Evolutionary conservation across 202 grass and related monocot species (phyloP).

Genomic region (Brachypodium distachyon): DNA sequence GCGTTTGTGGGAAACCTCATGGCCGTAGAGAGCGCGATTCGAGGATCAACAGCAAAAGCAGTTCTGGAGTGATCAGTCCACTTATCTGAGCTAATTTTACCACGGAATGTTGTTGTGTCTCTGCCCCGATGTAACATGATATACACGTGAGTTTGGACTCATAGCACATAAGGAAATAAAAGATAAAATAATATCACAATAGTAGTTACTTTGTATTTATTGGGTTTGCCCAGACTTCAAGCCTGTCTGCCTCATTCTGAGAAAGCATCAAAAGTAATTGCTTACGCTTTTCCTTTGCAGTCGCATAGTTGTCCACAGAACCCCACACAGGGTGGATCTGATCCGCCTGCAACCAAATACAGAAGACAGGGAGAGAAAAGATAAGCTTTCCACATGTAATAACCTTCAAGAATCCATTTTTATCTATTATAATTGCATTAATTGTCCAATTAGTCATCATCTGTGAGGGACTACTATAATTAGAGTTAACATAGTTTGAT

Average conservation of each 20-base stretch:
- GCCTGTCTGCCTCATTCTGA: constrained; percentile 90
- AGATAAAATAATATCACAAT: background rate
- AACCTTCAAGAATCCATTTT: background rate
- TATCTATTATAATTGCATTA: background rate
- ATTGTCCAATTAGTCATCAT: background rate
- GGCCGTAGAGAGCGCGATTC: constrained; percentile 59
- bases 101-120: constrained; percentile 61
- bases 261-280: constrained; percentile 86
- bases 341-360: constrained; percentile 48
- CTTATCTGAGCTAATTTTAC: constrained; percentile 88
- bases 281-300: constrained; percentile 72
- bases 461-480: background rate
- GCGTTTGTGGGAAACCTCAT: constrained; percentile 84
- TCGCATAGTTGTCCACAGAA: constrained; percentile 64
- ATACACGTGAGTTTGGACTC: constrained; percentile 5
- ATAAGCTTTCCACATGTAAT: constrained; percentile 7
- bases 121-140: constrained; percentile 33
- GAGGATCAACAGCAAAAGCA: constrained; percentile 92
- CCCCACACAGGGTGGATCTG: constrained; percentile 90
- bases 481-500: background rate
- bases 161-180: constrained; percentile 25
- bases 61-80: constrained; percentile 91
- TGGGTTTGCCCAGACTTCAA: constrained; percentile 97
- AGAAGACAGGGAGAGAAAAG: background rate
- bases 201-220: constrained; percentile 81